Evolutionary conservation across 2,329 filamentous ascomycete genomes (phyloP).

Genomic region (Pochonia chlamydosporia): DNA sequence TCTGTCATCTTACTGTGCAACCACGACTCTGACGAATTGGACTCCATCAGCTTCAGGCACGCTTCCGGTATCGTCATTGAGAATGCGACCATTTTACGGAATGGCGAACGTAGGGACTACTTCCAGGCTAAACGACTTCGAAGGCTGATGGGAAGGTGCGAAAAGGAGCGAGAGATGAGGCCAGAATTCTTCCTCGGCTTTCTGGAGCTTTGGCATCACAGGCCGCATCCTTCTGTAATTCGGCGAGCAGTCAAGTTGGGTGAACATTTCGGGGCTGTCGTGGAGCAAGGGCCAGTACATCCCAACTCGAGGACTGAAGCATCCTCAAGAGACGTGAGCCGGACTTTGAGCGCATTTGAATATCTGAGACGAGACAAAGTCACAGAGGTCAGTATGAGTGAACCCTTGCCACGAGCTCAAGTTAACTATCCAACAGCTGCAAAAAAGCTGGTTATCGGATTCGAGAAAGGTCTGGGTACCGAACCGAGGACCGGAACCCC

Average conservation of each 20-base stretch:
- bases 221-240: conserved; percentile 26
- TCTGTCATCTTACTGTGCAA: conserved; percentile 16
- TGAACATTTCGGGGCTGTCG: conserved; percentile 27
- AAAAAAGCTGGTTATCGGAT: conserved; percentile 23
- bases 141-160: conserved; percentile 21
- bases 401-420: not conserved
- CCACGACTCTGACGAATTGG: conserved; percentile 14
- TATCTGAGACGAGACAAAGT: conserved; percentile 25
- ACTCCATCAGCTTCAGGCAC: conserved; percentile 21
- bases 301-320: not conserved
- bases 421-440: conserved; percentile 13
- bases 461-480: conserved; percentile 6
- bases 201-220: conserved; percentile 25
- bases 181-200: conserved; percentile 32
- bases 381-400: conserved; percentile 13
- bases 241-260: conserved; percentile 30
- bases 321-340: conserved; percentile 7
- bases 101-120: conserved; percentile 36
- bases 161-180: conserved; percentile 21
- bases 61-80: conserved; percentile 33
- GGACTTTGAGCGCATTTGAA: conserved; percentile 28
- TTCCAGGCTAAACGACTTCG: conserved; percentile 33
- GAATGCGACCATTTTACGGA: conserved; percentile 33
- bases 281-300: conserved; percentile 21
- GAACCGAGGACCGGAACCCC: not conserved